Percentiles rank a stretch among this genome's conserved stretches.
phyloP scores from a whole-genome alignment of 345 rosid genomes.

The Dovyalis caffra region DNA sequence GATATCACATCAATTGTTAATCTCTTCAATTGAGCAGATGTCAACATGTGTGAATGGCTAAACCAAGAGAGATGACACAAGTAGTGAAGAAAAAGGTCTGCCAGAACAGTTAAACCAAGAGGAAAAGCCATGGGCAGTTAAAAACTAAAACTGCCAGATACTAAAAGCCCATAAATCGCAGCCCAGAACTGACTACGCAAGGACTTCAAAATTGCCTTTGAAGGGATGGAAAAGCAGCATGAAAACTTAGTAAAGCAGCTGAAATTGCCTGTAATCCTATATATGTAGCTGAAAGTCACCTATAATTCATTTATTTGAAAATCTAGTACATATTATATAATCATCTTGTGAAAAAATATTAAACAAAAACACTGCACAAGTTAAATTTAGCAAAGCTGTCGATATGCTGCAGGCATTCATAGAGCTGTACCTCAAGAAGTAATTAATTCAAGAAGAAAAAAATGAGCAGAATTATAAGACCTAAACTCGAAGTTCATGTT shows the following conservation, averaged over 20 bases:
- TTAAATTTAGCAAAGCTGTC: background rate
- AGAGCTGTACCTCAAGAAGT: background rate
- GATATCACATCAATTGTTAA: background rate
- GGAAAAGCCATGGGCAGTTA: background rate
- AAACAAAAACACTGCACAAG: background rate
- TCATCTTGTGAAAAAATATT: background rate
- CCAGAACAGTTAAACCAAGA: background rate
- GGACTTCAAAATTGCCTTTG: conserved; percentile 2
- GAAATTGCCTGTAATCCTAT: background rate
- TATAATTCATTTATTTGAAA: background rate
- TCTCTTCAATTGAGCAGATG: background rate
- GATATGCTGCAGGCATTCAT: background rate
- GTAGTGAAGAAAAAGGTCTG: background rate
- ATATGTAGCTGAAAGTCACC: background rate
- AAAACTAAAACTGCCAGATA: conserved; percentile 1
- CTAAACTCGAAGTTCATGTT: background rate
- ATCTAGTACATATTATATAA: background rate
- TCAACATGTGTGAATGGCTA: background rate
- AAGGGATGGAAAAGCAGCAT: background rate
- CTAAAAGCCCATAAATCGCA: background rate
- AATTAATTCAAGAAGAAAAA: background rate
- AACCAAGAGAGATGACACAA: background rate
- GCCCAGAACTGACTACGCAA: background rate
- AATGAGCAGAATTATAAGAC: background rate
- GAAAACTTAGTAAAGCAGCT: background rate